These are phyloP conservation scores for Elaeis guineensis DNA, from an alignment of 176 grass and related monocot genomes.

Conservation along the genomic window DNA sequence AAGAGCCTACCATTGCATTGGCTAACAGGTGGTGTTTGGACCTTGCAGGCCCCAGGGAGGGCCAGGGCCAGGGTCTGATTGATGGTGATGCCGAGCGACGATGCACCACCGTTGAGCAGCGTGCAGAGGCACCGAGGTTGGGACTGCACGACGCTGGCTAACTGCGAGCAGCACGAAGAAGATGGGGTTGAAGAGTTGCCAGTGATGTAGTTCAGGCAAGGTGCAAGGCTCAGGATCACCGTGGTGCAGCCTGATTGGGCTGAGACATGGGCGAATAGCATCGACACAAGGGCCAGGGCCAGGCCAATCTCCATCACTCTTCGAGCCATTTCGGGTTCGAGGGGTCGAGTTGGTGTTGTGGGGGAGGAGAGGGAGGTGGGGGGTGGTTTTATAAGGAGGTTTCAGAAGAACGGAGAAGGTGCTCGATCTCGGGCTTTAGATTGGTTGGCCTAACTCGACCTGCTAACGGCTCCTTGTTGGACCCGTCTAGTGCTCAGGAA, in stretches of 20 bases:
- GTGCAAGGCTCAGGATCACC: neutral
- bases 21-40: constrained; percentile 1
- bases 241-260: neutral
- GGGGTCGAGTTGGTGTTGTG: neutral
- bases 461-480: too few relatives aligned
- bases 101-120: neutral
- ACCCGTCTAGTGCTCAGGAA: too few relatives aligned
- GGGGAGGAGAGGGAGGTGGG: too few relatives aligned
- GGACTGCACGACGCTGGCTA: neutral
- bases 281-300: too few relatives aligned
- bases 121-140: constrained; percentile 7
- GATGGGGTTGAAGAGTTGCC: neutral
- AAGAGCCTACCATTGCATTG: neutral
- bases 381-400: too few relatives aligned
- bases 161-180: neutral
- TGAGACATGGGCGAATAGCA: too few relatives aligned
- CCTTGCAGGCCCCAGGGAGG: neutral
- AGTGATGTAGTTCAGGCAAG: neutral
- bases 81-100: constrained; percentile 4
- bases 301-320: neutral
- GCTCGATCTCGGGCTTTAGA: too few relatives aligned
- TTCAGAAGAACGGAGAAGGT: too few relatives aligned
- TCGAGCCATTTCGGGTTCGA: neutral
- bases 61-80: constrained; percentile 2
- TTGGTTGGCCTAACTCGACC: too few relatives aligned